Base-by-base conservation (phyloP, 2,329 filamentous ascomycete species). In the Calycina herbarum region DNA sequence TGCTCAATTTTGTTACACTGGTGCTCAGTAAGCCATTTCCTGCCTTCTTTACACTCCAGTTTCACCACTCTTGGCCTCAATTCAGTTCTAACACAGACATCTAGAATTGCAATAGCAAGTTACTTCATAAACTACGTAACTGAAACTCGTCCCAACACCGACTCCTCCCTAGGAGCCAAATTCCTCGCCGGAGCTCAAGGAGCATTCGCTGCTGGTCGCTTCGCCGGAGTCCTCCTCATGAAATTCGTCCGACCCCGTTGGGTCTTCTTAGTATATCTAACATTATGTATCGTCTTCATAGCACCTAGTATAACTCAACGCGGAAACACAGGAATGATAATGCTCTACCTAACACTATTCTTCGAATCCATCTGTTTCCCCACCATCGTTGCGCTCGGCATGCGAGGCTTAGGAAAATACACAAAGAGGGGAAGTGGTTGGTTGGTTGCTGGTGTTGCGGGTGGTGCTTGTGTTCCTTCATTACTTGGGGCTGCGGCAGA, bases 121-220 rank as follows among this genome's bases (percentile, higher is more conserved):
- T 91, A 90, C 77, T 92, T 92, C 77, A 91, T 92, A 80, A 92
- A 92, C 78, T 91, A 90, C 73, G 83, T 83, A n/a, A 82, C 80
- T 27, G 86, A 89, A 69, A 88, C 80, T 81, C 59, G 73, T 85
- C 0, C 77, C 81, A 1, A 89, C 83, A 0, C 84, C 90, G 5
- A 33, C 15, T 31, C 24, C 72, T 42, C 79, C 3, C 70, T 75
- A 0, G 81, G 77, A 13, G 79, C 83, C 5, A 81, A 82, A 61
- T 80, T 85, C 63, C 78, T 85, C 11, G 82, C 84, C 5, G 81
- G 81, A 0, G 83, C 82, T 0, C 84, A 86, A 72, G 83, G 82
- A n/a, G 77, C 80, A 17, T 86, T 86, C 67, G 82, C 84, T 1
- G 70, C 83, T 4, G 84, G 83, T 17, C 79, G 84, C 8, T 86